Conservation (phyloP, 371 early-diverging fungal genomes). For the Circinella minor region DNA sequence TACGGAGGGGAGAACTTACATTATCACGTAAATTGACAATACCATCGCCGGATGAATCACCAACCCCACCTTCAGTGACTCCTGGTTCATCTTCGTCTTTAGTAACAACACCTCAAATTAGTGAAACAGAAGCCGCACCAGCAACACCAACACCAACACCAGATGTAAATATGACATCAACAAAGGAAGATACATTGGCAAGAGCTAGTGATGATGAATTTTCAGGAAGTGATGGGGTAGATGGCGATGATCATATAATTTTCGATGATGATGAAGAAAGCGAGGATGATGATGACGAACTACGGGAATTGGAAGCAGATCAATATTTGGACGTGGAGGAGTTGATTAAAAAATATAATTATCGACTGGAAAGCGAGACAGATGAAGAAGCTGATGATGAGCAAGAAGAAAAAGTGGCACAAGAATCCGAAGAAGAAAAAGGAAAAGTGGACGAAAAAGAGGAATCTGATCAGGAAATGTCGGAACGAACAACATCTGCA, state of each 20-base stretch:
- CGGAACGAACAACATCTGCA: background rate
- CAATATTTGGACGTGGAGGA: constrained; percentile 61
- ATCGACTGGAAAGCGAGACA: constrained; percentile 26
- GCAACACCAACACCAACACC: constrained; percentile 3
- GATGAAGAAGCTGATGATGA: constrained; percentile 25
- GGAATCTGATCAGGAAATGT: background rate
- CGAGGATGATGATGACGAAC: constrained; percentile 40
- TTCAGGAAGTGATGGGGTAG: constrained; percentile 22
- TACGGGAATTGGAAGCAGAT: constrained; percentile 37
- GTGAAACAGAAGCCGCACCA: background rate
- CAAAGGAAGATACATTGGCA: too few relatives aligned
- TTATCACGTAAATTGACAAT: constrained; percentile 7
- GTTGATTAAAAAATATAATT: constrained; percentile 51
- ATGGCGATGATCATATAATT: constrained; percentile 42
- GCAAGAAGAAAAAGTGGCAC: constrained; percentile 3
- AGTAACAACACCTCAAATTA: background rate
- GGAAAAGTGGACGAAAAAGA: constrained; percentile 2
- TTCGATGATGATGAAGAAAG: constrained; percentile 28
- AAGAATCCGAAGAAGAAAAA: constrained; percentile 22
- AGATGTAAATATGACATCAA: constrained; percentile 9
- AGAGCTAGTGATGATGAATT: constrained; percentile 5
- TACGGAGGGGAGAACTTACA: constrained; percentile 59
- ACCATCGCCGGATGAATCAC: background rate
- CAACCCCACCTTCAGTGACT: background rate
- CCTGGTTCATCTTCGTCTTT: background rate